phyloP scores from a whole-genome alignment of 306 rosid genomes.

The Cicer arietinum region DNA sequence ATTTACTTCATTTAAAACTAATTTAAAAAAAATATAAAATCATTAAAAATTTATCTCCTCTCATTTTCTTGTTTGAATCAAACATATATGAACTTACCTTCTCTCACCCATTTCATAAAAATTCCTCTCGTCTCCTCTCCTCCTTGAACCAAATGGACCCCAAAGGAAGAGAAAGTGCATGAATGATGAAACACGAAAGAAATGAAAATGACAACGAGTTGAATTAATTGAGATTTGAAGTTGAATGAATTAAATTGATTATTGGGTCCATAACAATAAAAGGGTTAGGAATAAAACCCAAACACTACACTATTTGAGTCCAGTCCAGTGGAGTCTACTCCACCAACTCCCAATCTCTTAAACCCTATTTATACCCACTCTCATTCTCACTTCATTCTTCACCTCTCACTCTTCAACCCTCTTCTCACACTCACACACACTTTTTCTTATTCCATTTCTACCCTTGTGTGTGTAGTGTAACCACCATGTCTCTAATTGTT shows the following conservation, averaged over 20 bases:
- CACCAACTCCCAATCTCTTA: slow-evolving; percentile 23
- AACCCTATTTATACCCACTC: slow-evolving; percentile 38
- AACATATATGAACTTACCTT: too few relatives aligned
- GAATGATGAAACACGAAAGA: background rate
- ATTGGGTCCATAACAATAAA: slow-evolving; percentile 4
- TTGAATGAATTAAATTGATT: background rate
- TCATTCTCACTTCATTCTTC: slow-evolving; percentile 19
- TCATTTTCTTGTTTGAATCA: too few relatives aligned
- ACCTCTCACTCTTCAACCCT: slow-evolving; percentile 31
- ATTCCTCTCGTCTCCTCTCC: too few relatives aligned
- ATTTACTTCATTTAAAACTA: too few relatives aligned
- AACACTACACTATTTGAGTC: background rate
- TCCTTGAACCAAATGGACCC: too few relatives aligned
- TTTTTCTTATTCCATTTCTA: too few relatives aligned
- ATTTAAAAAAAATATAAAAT: too few relatives aligned
- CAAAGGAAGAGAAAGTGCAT: background rate
- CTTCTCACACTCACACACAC: background rate
- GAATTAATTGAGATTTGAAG: background rate
- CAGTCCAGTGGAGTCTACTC: background rate
- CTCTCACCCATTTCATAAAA: too few relatives aligned
- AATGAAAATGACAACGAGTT: background rate
- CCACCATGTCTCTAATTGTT: slow-evolving; percentile 65
- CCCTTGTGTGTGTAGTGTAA: background rate
- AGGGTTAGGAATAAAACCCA: background rate
- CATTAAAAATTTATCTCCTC: too few relatives aligned